Base-by-base conservation (phyloP, 192 early-diverging fungal species). In the Dispira parvispora region DNA sequence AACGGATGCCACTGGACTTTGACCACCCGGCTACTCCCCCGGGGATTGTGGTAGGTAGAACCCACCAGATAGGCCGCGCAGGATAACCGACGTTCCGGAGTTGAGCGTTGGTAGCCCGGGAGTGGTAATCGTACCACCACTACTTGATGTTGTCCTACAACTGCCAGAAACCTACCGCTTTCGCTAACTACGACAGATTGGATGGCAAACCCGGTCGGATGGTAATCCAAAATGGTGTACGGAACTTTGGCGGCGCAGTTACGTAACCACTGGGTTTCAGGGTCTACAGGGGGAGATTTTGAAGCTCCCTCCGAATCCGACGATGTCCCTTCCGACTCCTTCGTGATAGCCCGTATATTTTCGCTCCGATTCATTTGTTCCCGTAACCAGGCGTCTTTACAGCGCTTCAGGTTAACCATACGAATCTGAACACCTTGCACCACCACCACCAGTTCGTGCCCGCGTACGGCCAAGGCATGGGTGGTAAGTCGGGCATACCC, bases 1-100 rank as follows among this genome's bases (percentile, higher is more conserved):
- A 91, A 69, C 23, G 87, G 83, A 52, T 91, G 91, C 91, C 91
- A 93, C 28, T 75, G 74, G 11, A 82, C 80, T 62, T 91, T 86
- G 8, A 77, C 71, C 5, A 86, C 72, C 6, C 77, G 75, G 46
- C 73, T 72, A 20, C 72, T 62, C 14, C 18, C 18, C 2, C 57
- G 57, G 28, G 57, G 32, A 25, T 42, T 25, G 2, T 60, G 27
- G 28, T 27, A n/a, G 25, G 57, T 43, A 60, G 42, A 18, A 50
- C 47, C 18, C 47, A 21, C 20, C 57, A 28, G 62, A 53, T 14
- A 56, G 47, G 12, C 32, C 52, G 18, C 69, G 69, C 10, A 76
- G 43, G 21, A 66, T 18, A 38, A 38, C 32, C 6, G 32, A 38
- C 32, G 32, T 38, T 38, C 32, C 32, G 32, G 32, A 67, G 68